phyloP scores from a whole-genome alignment of 2,329 filamentous ascomycete species.

The Paecilomyces niveus region DNA sequence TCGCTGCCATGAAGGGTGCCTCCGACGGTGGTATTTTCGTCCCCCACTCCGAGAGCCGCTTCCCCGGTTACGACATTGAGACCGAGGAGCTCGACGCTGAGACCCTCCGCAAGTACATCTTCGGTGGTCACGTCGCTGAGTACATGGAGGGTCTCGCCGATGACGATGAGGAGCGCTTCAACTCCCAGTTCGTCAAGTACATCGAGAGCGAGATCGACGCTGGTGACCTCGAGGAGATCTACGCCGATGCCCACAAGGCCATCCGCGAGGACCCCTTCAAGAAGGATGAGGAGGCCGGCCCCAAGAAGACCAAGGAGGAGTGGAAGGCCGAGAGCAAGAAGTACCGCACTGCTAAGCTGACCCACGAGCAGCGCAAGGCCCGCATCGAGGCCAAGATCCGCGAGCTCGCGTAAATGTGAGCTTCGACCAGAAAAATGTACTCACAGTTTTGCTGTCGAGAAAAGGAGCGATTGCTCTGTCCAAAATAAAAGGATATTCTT shows the following conservation, averaged over 20 bases:
- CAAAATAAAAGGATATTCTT: background rate
- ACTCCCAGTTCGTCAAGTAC: constrained; percentile 96
- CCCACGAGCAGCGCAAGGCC: constrained; percentile 74
- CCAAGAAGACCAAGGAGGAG: constrained; percentile 96
- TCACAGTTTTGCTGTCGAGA: background rate
- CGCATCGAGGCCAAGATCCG: constrained; percentile 88
- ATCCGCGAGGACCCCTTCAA: constrained; percentile 98
- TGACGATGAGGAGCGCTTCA: constrained; percentile 99
- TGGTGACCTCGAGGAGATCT: constrained; percentile 93
- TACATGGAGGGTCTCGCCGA: constrained; percentile 99
- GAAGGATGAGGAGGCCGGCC: constrained; percentile 65
- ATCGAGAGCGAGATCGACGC: constrained; percentile 95
- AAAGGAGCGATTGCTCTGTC: background rate
- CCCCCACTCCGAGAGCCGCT: constrained; percentile 98
- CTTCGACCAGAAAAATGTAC: constrained; percentile 3
- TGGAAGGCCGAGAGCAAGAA: constrained; percentile 95
- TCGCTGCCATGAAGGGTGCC: constrained; percentile 99
- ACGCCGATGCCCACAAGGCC: constrained; percentile 86
- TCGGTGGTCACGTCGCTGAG: constrained; percentile 95
- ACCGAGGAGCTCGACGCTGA: constrained; percentile 96
- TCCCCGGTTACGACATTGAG: constrained; percentile 98
- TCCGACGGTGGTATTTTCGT: constrained; percentile 96
- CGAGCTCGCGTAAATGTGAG: constrained; percentile 50
- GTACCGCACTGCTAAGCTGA: constrained; percentile 70
- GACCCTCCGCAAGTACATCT: constrained; percentile 98